Base-by-base conservation (phyloP, 2,329 filamentous ascomycete species). In the Cyclaneusma minus region DNA sequence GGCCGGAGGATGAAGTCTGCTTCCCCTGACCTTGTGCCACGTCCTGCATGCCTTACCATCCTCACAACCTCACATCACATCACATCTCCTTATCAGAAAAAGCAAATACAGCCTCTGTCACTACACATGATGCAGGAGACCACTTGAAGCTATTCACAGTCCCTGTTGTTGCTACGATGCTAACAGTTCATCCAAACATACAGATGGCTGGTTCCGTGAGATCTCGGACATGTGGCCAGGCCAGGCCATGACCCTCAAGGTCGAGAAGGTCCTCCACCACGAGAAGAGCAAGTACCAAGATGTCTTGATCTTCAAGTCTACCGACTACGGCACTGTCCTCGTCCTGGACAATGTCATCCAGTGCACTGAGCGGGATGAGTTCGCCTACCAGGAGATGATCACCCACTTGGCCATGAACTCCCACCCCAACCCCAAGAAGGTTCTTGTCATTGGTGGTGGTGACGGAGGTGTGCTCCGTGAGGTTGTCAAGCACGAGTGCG, bases 351-450 rank as follows among this genome's bases (percentile, higher is more conserved):
- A 95, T 54, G 89, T 94, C 53, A 93, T 98, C 56, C 89, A 98
- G 62, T 84, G 76, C 70, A 95, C 89, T 43, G 89, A 98, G 72
- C 77, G 87, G 40, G 84, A 98, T 52, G 89, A 98, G 65, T 98
- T 95, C 68, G 83, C 85, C 45, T 93, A 93, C 73, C 89, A 98
- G 68, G 89, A 98, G 71, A 98, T 98, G 89, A 98, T 98, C 59
- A 85, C 87, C 44, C 84, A 98, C 61, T 69, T 98, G 42, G 89
- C 84, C 59, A 83, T 98, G 78, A 89, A 92, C 71, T 83, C 87
- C 28, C 89, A 98, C 71, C 89, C 89, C 43, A 75, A 92, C 66
- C 89, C 89, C 50, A 89, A 95, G 73, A 91, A 85, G 60, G 89
- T 98, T 28, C 75, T 98, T 31, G 89, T 98, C 54, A 95, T 98